Evolutionary conservation across 352 stramenopile genomes (phyloP), one percentile per base, ranked within the genome.

Genomic region (Phytophthora aleatoria): DNA sequence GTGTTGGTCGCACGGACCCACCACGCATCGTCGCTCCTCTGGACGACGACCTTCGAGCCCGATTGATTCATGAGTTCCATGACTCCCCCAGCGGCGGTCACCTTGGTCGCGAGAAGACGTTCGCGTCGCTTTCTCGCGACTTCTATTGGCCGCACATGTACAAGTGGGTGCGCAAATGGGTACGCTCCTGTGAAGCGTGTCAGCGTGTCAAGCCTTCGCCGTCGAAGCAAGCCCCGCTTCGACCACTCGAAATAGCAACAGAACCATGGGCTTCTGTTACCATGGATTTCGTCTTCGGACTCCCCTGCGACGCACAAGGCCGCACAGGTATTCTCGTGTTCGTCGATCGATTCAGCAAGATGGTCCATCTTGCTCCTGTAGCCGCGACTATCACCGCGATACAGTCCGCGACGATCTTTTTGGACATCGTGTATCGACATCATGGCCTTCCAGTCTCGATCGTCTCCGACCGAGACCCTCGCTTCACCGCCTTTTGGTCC

Each of bases 301-400:
- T 73, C 1, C 59, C 55, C 6, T 8, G 44, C 4, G 61, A 71
- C 27, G 6, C 20, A 2, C 38, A 35, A 24, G 28, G 42, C n/a
- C 42, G 16, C 42, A 20, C 20, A 20, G 20, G 20, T 20, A 20
- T 20, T 20, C 20, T 20, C 20, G 20, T 20, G 20, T 20, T 74
- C 10, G 61, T 83, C 4, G 61, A 77, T 5, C 42, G 52, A 1
- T 74, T 77, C 39, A 77, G 61, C 41, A 77, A 74, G 48, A 75
- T 73, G 61, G 13, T 61, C 0, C 62, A 77, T 48, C 41, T 74
- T 2, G 48, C 57, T 26, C 39, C 62, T 0, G 66, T 71, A 0
- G 0, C 20, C 0, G 3, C n/a, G 0, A 47, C 49, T 0, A 62
- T 76, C 44, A 64, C 61, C 1, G 71, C 58, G 0, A 36, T 52